Percentiles rank a stretch among this genome's conserved stretches.
Conservation (phyloP, 2,329 filamentous ascomycete species). For the Cadophora luteo-olivacea region DNA sequence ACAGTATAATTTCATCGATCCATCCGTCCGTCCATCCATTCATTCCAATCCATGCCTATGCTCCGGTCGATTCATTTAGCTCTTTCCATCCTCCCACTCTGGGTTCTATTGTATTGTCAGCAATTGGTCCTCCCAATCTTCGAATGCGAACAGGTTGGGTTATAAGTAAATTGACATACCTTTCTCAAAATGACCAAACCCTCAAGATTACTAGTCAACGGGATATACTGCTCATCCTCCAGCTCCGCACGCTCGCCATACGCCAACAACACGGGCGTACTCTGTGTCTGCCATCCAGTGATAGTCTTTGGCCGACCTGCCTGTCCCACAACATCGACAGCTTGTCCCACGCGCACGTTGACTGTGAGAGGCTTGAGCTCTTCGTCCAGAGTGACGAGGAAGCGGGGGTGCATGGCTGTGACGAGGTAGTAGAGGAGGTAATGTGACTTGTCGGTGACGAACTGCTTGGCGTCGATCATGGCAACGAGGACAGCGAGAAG, state of each 20-base stretch:
- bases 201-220: conserved; percentile 88
- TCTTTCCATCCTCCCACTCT: conserved; percentile 59
- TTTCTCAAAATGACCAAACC: conserved; percentile 96
- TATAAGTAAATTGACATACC: conserved; percentile 62
- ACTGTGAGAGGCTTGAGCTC: conserved; percentile 91
- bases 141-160: not conserved
- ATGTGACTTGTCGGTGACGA: conserved; percentile 71
- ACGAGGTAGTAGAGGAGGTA: conserved; percentile 98
- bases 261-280: conserved; percentile 94
- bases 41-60: conserved; percentile 23
- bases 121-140: not conserved
- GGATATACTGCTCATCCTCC: conserved; percentile 97
- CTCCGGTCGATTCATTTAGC: conserved; percentile 34
- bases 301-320: conserved; percentile 98
- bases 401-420: conserved; percentile 94
- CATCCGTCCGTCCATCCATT: not conserved
- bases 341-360: conserved; percentile 96
- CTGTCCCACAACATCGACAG: conserved; percentile 96
- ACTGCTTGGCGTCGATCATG: conserved; percentile 94
- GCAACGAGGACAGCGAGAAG: conserved; percentile 89
- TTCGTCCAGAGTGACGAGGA: conserved; percentile 95
- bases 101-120: conserved; percentile 53
- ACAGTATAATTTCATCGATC: conserved; percentile 42
- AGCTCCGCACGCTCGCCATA: conserved; percentile 95
- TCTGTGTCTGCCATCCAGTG: conserved; percentile 99